A percentile compares a stretch with the other conserved stretches of the same genome.
Conservation (phyloP, 306 rosid genomes). For the Malus orientalis region DNA sequence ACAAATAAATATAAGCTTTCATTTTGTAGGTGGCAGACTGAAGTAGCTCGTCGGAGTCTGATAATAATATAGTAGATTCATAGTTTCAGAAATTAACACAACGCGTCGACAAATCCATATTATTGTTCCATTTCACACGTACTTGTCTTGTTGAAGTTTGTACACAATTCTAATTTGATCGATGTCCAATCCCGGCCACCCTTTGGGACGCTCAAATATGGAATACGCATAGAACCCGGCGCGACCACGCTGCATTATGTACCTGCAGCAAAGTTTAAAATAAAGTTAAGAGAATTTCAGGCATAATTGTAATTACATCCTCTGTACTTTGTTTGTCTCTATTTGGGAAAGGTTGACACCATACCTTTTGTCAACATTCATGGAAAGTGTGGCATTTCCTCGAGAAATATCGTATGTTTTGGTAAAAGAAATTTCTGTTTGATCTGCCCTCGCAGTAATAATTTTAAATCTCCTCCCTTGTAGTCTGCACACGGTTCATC, state of each 20-base stretch:
- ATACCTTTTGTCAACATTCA: constrained; percentile 68
- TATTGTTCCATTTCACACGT: neutral
- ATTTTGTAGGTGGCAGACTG: neutral
- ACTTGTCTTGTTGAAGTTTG: constrained; percentile 48
- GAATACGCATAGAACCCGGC: constrained; percentile 64
- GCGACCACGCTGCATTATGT: constrained; percentile 40
- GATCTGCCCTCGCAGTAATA: constrained; percentile 13
- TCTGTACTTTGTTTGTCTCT: neutral
- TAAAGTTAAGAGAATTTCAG: neutral
- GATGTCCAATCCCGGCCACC: constrained; percentile 41
- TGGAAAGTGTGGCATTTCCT: constrained; percentile 19
- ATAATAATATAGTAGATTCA: neutral
- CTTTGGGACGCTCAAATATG: constrained; percentile 42
- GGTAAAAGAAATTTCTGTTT: constrained; percentile 62
- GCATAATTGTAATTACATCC: neutral
- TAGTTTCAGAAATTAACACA: neutral
- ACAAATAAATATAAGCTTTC: too few relatives aligned
- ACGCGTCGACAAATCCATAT: neutral
- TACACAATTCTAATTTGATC: constrained; percentile 46
- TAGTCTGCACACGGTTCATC: constrained; percentile 30
- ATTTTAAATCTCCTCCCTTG: constrained; percentile 28
- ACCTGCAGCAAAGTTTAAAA: constrained; percentile 31
- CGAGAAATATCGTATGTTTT: constrained; percentile 36
- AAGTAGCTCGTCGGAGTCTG: neutral
- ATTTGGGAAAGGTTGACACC: neutral